phyloP scores from a whole-genome alignment of 1,284 basidiomycete genomes.

The Pseudozyma sp. region DNA sequence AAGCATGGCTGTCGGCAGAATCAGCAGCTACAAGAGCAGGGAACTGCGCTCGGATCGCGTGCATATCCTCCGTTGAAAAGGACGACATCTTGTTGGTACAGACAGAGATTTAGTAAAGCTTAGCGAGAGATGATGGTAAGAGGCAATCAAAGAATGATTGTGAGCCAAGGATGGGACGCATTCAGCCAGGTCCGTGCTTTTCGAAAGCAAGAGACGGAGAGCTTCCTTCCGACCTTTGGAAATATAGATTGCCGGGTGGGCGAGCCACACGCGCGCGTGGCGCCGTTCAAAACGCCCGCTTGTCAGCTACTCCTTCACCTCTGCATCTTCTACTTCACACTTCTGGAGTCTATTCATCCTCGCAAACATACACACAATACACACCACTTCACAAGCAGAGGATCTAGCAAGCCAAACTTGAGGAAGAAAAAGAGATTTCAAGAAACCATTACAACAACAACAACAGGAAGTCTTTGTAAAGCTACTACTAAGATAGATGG shows the following conservation, averaged over 20 bases:
- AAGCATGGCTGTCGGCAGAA: neutral
- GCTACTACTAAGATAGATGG: conserved; percentile 6
- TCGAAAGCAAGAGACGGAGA: too few species aligned
- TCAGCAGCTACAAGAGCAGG: conserved; percentile 25
- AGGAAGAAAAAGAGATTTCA: neutral
- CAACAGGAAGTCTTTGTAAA: neutral
- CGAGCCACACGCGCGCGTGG: too few species aligned
- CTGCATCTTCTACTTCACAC: too few species aligned
- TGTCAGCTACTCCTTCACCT: too few species aligned
- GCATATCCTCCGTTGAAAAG: conserved; percentile 10
- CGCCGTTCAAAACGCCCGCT: too few species aligned
- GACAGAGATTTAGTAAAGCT: neutral
- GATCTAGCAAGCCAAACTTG: neutral
- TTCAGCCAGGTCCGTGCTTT: too few species aligned
- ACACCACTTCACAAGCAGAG: too few species aligned
- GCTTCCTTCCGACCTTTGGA: too few species aligned
- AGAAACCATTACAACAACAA: conserved; percentile 15
- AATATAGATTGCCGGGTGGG: too few species aligned
- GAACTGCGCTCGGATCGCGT: conserved; percentile 16
- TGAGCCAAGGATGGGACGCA: too few species aligned
- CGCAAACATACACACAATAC: neutral
- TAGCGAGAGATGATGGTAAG: too few species aligned
- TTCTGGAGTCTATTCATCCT: neutral
- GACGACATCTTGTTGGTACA: neutral
- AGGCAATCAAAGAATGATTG: too few species aligned